These are phyloP conservation scores for Rhodotorula graminis DNA, from an alignment of 768 basidiomycete species.

Conservation along the genomic window DNA sequence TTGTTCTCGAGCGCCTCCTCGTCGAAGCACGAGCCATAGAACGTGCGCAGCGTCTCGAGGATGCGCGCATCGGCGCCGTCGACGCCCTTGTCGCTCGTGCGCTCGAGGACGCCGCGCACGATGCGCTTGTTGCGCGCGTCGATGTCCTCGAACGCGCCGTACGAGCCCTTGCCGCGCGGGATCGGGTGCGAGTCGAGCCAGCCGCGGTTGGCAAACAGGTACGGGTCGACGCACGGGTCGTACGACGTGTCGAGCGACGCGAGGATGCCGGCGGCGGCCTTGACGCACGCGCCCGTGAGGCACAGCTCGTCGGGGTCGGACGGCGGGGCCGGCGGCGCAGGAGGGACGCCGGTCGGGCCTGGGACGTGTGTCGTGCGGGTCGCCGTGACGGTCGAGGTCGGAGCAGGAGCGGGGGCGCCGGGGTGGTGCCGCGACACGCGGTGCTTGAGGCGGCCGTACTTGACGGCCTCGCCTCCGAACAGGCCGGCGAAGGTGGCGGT, in stretches of 20 bases:
- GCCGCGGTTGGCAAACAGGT: slow-evolving; percentile 82
- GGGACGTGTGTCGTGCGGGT: slow-evolving; percentile 40
- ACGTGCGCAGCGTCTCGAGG: slow-evolving; percentile 49
- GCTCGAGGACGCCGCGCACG: slow-evolving; percentile 62
- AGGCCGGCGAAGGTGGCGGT: slow-evolving; percentile 62
- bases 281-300: slow-evolving; percentile 70
- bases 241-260: slow-evolving; percentile 69
- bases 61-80: slow-evolving; percentile 59
- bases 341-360: slow-evolving; percentile 42
- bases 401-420: not conserved
- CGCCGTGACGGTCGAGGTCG: slow-evolving; percentile 30
- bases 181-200: slow-evolving; percentile 80
- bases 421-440: slow-evolving; percentile 27
- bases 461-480: slow-evolving; percentile 64
- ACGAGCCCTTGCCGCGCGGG: slow-evolving; percentile 69
- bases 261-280: slow-evolving; percentile 74
- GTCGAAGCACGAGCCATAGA: slow-evolving; percentile 77
- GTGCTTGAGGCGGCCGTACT: slow-evolving; percentile 57
- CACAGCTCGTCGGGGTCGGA: slow-evolving; percentile 53
- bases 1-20: slow-evolving; percentile 69
- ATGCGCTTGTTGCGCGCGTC: slow-evolving; percentile 52
- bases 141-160: slow-evolving; percentile 34
- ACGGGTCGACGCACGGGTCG: slow-evolving; percentile 95
- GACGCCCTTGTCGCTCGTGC: slow-evolving; percentile 44
- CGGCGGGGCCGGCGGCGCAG: slow-evolving; percentile 46